These are phyloP conservation scores for Colletotrichum aenigma DNA, from an alignment of 2,329 filamentous ascomycete species.

Conservation along the genomic window DNA sequence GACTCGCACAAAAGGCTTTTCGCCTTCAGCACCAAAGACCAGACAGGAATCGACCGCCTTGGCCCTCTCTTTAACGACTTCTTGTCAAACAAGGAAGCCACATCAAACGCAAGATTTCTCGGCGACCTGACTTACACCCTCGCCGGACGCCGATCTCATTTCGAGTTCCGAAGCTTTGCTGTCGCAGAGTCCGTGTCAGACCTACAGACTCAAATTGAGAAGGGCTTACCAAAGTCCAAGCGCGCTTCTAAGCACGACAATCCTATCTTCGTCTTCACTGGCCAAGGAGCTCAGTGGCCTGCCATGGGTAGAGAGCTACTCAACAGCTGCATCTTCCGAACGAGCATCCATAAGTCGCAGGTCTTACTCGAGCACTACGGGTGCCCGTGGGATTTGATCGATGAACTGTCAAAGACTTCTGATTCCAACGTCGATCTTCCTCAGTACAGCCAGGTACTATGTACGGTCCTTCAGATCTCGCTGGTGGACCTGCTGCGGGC, in stretches of 20 bases:
- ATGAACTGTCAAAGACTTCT: background rate
- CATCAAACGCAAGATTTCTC: background rate
- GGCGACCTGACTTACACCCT: background rate
- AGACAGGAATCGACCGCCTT: background rate
- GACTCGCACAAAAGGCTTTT: background rate
- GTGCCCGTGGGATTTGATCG: background rate
- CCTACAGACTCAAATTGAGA: background rate
- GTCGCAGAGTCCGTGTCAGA: background rate
- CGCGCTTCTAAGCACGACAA: background rate
- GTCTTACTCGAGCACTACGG: background rate
- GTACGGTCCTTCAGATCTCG: constrained; percentile 51
- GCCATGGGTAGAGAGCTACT: constrained; percentile 36
- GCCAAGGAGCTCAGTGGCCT: constrained; percentile 41
- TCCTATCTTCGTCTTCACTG: constrained; percentile 33
- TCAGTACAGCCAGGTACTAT: constrained; percentile 39
- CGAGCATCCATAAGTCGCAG: background rate
- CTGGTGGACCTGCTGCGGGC: constrained; percentile 46
- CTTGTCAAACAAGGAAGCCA: background rate
- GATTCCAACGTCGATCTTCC: background rate
- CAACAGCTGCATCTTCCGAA: constrained; percentile 5
- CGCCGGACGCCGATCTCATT: background rate
- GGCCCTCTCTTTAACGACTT: background rate
- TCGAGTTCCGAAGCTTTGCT: background rate
- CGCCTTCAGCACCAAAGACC: background rate
- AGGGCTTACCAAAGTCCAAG: background rate